Base-by-base conservation (phyloP, 2,329 filamentous ascomycete species). In the Mycogone perniciosa region DNA sequence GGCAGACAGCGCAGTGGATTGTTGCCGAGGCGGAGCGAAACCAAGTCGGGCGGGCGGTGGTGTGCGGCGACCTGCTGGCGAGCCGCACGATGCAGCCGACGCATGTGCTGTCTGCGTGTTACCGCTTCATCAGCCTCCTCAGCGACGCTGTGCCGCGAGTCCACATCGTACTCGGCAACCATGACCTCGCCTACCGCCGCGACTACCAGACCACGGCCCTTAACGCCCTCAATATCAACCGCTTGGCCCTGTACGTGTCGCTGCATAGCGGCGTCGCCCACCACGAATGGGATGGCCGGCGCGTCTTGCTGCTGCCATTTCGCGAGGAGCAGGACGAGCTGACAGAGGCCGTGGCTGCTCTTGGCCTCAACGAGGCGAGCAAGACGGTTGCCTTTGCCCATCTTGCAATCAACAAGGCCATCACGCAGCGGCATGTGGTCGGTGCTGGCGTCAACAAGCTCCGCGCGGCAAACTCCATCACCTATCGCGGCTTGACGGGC, bases 121-220 rank as follows among this genome's bases (percentile, higher is more conserved):
- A 46, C 7, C 53, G 48, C 8, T 60, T 60, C 52, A 46, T 60
- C 37, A 10, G 51, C 34, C 35, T 11, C 5, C 44, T 60, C 29
- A 60, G 46, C 42, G 51, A 57, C 6, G 29, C 38, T 5, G 47
- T 59, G 7, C 57, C 58, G 4, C 51, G 39, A 7, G 20, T 61
- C 10, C 50, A 61, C 31, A 51, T 61, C 40, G 0, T 61, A 5
- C 57, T 61, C 7, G 59, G 59, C 8, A 61, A 61, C 33, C 59
- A 61, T 48, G 55, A 61, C 3, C 59, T 61, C 20, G 51, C 57
- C 30, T 60, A 61, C 27, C 55, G 56, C 46, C 59, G 56, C 10
- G 59, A 61, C 35, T 60, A 61, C 41, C 42, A 59, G 40, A 61
- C 55, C 1, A 61, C 56, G 0, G 59, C 59, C 0, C 57, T 61